A percentile compares a stretch with the other conserved stretches of the same genome.
phyloP scores from a whole-genome alignment of 768 basidiomycete genomes.

The Boletus vinaceobasis region DNA sequence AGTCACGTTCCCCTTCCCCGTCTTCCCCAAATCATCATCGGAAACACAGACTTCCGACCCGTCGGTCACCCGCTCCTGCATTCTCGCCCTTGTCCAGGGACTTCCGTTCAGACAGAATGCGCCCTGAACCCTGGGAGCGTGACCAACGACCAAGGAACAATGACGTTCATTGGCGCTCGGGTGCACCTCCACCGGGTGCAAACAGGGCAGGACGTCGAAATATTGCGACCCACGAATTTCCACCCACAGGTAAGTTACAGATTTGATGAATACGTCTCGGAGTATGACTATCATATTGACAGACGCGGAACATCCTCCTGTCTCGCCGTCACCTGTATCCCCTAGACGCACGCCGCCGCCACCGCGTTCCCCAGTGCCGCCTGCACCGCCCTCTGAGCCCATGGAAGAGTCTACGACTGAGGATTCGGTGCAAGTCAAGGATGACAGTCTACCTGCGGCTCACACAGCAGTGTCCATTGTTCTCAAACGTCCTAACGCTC shows the following conservation, averaged over 20 bases:
- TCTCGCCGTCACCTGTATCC: slow-evolving; percentile 23
- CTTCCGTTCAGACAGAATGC: slow-evolving; percentile 31
- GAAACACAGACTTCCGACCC: slow-evolving; percentile 35
- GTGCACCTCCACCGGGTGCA: slow-evolving; percentile 8
- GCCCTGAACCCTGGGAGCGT: slow-evolving; percentile 35
- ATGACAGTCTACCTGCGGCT: slow-evolving; percentile 32
- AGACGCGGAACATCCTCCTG: slow-evolving; percentile 20
- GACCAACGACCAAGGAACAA: slow-evolving; percentile 35
- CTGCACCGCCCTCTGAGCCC: slow-evolving; percentile 37
- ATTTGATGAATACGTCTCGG: not conserved
- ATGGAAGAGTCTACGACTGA: slow-evolving; percentile 25
- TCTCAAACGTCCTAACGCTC: slow-evolving; percentile 46
- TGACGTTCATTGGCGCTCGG: slow-evolving; percentile 16
- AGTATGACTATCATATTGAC: not conserved
- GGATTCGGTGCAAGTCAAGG: slow-evolving; percentile 16
- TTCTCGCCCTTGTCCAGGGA: slow-evolving; percentile 41
- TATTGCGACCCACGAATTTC: slow-evolving; percentile 2
- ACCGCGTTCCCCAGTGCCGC: slow-evolving; percentile 24
- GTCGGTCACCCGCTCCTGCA: slow-evolving; percentile 32
- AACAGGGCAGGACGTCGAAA: slow-evolving; percentile 4
- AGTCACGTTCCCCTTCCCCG: slow-evolving; percentile 40
- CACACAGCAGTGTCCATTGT: slow-evolving; percentile 42
- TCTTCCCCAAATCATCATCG: slow-evolving; percentile 32
- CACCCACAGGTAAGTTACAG: slow-evolving; percentile 9
- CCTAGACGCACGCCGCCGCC: slow-evolving; percentile 20